These are phyloP conservation scores for Zopfia rhizophila DNA, from an alignment of 2,329 filamentous ascomycete genomes.

Conservation along the genomic window DNA sequence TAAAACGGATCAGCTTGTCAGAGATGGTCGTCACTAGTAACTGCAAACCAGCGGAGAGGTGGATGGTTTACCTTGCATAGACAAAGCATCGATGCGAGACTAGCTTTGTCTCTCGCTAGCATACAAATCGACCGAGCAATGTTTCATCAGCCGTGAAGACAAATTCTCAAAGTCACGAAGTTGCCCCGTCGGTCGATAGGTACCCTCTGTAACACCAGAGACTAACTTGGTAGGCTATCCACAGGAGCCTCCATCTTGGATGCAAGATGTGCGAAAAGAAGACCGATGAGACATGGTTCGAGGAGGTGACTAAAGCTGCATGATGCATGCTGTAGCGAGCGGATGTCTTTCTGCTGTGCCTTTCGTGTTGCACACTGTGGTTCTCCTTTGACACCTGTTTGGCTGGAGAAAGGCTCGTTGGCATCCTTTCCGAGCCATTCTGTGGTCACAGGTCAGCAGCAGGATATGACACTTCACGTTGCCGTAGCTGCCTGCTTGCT, in stretches of 20 bases:
- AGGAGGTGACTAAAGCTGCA: constrained; percentile 16
- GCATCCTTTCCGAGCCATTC: constrained; percentile 3
- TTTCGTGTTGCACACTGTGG: constrained; percentile 13
- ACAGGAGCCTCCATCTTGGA: constrained; percentile 4
- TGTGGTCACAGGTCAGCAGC: neutral
- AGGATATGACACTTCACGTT: neutral
- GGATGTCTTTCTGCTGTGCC: constrained; percentile 5
- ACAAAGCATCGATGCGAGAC: constrained; percentile 20
- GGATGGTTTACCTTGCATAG: constrained; percentile 28
- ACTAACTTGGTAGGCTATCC: no score
- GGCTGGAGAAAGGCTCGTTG: constrained; percentile 11
- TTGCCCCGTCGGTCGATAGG: constrained; percentile 15
- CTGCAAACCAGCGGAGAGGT: constrained; percentile 2
- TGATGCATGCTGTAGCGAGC: constrained; percentile 13
- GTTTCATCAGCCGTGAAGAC: constrained; percentile 28
- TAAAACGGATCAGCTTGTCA: constrained; percentile 30
- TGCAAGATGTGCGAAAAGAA: constrained; percentile 6
- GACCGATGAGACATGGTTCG: constrained; percentile 20
- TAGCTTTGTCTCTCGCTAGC: constrained; percentile 7
- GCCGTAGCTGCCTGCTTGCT: neutral
- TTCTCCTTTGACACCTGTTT: constrained; percentile 10
- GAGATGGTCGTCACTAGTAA: neutral
- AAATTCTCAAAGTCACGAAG: constrained; percentile 22
- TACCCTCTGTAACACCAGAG: constrained; percentile 3
- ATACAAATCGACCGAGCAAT: constrained; percentile 24